Evolutionary conservation across 1,284 basidiomycete species (phyloP), one percentile per base, ranked within the genome.

Genomic region (Testicularia cyperi): DNA sequence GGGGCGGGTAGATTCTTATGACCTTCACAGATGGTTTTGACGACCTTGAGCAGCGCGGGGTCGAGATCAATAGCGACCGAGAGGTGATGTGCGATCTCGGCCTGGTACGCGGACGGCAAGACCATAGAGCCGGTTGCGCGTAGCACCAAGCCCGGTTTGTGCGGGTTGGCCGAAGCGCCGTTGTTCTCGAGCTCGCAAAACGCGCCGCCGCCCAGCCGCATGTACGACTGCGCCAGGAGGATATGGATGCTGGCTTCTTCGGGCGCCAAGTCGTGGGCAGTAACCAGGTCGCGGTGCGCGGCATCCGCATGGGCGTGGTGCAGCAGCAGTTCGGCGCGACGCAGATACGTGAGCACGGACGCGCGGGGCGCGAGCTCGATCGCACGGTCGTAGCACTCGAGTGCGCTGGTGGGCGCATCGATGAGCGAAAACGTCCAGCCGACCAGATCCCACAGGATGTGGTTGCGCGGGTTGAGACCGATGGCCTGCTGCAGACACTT

Each of bases 171-270:
- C 26, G 40, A 39, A 5, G 25, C 32, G 15, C 44, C 32, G 25
- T 6, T 28, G 14, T 52, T 34, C 35, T 68, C 51, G 25, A 57
- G 34, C 19, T 65, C 42, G 16, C 68, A 52, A 43, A 75, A 74
- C 12, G 35, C 35, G 0, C 74, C 74, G 3, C 67, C 69, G 6
- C 68, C 72, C 18, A 70, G 34, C 1, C 68, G 61, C 74, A 75
- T 75, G 49, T 73, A 75, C 16, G 65, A 66, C 45, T 72, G 61
- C 7, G 74, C 74, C 2, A 75, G 47, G 36, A 74, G 44, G 22
- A 75, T 38, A 26, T 75, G 74, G 12, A 74, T 58, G 25, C 61
- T 64, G 13, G 70, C 66, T 34, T 75, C 74, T 18, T 67, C 51
- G 4, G 72, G 70, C 7, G 65, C 68, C 10, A 72, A 29, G 6